A percentile compares a stretch with the other conserved stretches of the same genome.
phyloP scores from a whole-genome alignment of 2,329 filamentous ascomycete genomes.

The Ophiosphaerella narmari region DNA sequence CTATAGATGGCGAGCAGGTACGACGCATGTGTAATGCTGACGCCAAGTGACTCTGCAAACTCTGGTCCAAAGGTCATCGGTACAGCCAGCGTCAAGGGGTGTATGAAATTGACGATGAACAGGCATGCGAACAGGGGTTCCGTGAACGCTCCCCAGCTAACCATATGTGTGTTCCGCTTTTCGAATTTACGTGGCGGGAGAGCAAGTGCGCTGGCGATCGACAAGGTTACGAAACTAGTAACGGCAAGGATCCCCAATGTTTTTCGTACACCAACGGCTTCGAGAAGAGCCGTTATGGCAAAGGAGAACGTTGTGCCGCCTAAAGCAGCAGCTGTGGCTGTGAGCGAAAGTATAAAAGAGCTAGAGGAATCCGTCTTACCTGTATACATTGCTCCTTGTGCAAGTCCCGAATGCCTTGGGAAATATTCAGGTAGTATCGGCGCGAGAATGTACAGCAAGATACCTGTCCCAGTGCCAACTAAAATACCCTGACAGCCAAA shows the following conservation, averaged over 20 bases:
- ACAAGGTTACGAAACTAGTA: slow-evolving; percentile 45
- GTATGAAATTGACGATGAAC: slow-evolving; percentile 43
- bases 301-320: slow-evolving; percentile 20
- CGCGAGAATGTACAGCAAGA: slow-evolving; percentile 53
- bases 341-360: neutral
- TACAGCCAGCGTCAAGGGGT: slow-evolving; percentile 53
- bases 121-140: slow-evolving; percentile 49
- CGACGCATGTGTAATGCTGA: slow-evolving; percentile 49
- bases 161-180: slow-evolving; percentile 43
- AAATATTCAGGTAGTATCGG: slow-evolving; percentile 58
- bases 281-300: slow-evolving; percentile 47
- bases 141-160: slow-evolving; percentile 46
- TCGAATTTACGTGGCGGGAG: slow-evolving; percentile 48
- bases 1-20: slow-evolving; percentile 53
- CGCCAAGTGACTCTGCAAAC: slow-evolving; percentile 53
- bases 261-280: slow-evolving; percentile 50
- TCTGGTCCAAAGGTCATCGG: slow-evolving; percentile 56
- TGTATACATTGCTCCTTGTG: slow-evolving; percentile 21
- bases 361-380: slow-evolving; percentile 6
- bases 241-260: slow-evolving; percentile 50
- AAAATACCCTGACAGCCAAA: slow-evolving; percentile 52
- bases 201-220: slow-evolving; percentile 43
- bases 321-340: slow-evolving; percentile 15
- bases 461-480: slow-evolving; percentile 51
- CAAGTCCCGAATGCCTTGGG: slow-evolving; percentile 49